These are phyloP conservation scores for Brassica napus DNA, from an alignment of 345 rosid species.

Conservation along the genomic window DNA sequence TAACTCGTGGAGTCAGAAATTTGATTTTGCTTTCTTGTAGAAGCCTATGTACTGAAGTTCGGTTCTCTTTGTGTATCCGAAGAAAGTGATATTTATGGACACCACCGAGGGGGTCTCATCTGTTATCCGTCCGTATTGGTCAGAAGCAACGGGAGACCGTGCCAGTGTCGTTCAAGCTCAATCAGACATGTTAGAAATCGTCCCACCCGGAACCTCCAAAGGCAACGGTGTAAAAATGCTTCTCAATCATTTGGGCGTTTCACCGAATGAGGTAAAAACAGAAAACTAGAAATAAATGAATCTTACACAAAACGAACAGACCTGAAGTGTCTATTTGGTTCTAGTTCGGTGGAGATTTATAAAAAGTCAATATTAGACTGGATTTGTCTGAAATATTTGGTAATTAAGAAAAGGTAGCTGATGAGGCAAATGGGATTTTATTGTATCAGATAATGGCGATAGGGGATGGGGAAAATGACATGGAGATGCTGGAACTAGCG, in stretches of 20 bases:
- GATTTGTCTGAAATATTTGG: not conserved
- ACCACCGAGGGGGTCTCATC: slow-evolving; percentile 69
- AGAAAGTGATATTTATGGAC: slow-evolving; percentile 80
- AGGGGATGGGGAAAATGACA: slow-evolving; percentile 93
- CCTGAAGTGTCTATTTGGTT: not conserved
- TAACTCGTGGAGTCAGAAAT: slow-evolving; percentile 33
- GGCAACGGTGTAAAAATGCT: slow-evolving; percentile 74
- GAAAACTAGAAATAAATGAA: too few species aligned
- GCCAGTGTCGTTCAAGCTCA: slow-evolving; percentile 79
- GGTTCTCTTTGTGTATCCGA: slow-evolving; percentile 36
- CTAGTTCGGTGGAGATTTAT: not conserved
- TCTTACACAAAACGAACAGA: not conserved
- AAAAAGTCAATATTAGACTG: not conserved
- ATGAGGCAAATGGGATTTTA: not conserved
- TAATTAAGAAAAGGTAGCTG: not conserved
- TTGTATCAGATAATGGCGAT: slow-evolving; percentile 81
- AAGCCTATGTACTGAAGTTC: not conserved
- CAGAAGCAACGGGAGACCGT: slow-evolving; percentile 63
- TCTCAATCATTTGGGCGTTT: slow-evolving; percentile 77
- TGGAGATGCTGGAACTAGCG: slow-evolving; percentile 89
- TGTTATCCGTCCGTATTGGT: slow-evolving; percentile 78
- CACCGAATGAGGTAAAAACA: slow-evolving; percentile 60
- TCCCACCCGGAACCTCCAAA: slow-evolving; percentile 83
- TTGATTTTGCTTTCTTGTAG: slow-evolving; percentile 3
- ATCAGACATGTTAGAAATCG: slow-evolving; percentile 89